Conservation (phyloP, 495 filamentous ascomycete species). For the Acidomyces sp. region DNA sequence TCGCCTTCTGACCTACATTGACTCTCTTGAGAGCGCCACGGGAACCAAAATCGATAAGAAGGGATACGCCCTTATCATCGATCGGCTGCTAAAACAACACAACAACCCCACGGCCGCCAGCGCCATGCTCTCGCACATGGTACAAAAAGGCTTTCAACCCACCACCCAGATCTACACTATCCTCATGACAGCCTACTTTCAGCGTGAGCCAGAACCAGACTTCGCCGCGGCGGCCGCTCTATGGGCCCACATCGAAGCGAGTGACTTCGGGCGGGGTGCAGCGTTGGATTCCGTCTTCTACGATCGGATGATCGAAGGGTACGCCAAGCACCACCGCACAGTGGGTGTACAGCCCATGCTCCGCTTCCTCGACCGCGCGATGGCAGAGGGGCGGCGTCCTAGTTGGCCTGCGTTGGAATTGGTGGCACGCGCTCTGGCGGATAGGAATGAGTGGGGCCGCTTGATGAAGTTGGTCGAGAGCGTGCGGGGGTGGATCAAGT, state of each 20-base stretch:
- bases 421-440: conserved; percentile 36
- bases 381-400: conserved; percentile 29
- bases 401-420: conserved; percentile 35
- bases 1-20: conserved; percentile 34
- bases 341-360: conserved; percentile 40
- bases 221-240: conserved; percentile 42
- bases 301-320: conserved; percentile 54
- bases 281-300: conserved; percentile 49
- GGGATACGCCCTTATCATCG: conserved; percentile 51
- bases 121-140: conserved; percentile 48
- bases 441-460: conserved; percentile 31
- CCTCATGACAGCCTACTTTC: conserved; percentile 55
- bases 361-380: conserved; percentile 35
- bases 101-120: conserved; percentile 39
- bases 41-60: conserved; percentile 34
- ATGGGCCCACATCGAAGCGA: conserved; percentile 34
- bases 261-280: conserved; percentile 18
- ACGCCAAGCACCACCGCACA: conserved; percentile 31
- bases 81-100: conserved; percentile 39
- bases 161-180: conserved; percentile 54
- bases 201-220: conserved; percentile 42
- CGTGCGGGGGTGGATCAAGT: conserved; percentile 1
- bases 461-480: conserved; percentile 9
- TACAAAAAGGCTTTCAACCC: conserved; percentile 35
- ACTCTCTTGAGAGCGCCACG: conserved; percentile 35